Conservation (phyloP, 106 monocot genomes). For the Dendrobium catenatum region DNA sequence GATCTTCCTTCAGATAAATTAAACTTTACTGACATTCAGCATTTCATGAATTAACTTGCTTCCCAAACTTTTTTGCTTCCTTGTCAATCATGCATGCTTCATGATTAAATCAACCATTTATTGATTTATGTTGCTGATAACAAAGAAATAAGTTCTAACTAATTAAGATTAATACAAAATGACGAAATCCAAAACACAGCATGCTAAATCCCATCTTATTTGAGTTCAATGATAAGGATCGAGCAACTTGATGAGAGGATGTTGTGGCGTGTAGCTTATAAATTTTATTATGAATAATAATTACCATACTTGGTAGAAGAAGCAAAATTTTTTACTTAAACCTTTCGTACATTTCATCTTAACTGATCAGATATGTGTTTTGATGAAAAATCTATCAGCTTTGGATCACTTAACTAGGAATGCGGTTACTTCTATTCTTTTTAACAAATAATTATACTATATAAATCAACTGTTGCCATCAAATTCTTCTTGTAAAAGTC, state of each 20-base stretch:
- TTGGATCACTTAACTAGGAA: not conserved
- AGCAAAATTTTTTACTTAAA: not conserved
- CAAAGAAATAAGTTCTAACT: not conserved
- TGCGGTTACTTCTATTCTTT: not conserved
- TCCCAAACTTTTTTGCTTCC: not conserved
- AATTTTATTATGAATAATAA: not conserved
- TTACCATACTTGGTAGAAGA: not conserved
- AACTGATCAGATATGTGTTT: not conserved
- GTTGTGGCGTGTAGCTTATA: not conserved
- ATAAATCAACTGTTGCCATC: not conserved
- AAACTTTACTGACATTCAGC: not conserved
- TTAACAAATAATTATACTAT: not conserved
- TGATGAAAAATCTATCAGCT: not conserved
- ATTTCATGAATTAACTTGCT: not conserved
- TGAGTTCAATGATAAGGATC: not conserved
- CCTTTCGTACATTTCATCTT: not conserved
- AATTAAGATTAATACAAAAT: not conserved
- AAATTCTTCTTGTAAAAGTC: not conserved
- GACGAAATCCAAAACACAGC: not conserved
- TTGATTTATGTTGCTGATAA: not conserved
- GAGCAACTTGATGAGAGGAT: not conserved
- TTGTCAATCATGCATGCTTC: not conserved
- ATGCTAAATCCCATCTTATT: not conserved
- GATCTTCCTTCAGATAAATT: not conserved
- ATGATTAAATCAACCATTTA: not conserved